Evolutionary conservation across 2,329 filamentous ascomycete species (phyloP).

Genomic region (Aspergillus versicolor): DNA sequence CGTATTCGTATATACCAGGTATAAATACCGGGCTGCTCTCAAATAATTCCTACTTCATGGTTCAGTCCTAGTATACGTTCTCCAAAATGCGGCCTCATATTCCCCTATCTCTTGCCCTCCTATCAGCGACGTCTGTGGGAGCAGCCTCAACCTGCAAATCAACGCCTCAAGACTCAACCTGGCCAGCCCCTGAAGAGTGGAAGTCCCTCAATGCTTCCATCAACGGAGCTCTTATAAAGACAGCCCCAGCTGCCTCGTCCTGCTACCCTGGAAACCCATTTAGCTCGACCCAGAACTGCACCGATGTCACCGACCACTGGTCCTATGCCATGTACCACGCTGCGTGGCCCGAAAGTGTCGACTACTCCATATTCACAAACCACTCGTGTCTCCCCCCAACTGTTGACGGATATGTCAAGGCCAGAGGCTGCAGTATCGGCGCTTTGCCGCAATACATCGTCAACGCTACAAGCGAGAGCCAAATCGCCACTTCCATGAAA

Average conservation of each 20-base stretch:
- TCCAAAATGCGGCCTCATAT: not conserved
- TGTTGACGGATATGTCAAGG: conserved; percentile 22
- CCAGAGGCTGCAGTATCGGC: conserved; percentile 28
- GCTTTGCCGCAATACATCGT: conserved; percentile 35
- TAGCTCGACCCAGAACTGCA: conserved; percentile 24
- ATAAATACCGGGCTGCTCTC: too few species aligned
- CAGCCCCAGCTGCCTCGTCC: conserved; percentile 28
- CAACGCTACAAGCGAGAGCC: conserved; percentile 29
- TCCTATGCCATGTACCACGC: conserved; percentile 29
- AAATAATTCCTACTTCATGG: too few species aligned
- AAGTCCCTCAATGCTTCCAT: conserved; percentile 21
- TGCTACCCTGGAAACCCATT: conserved; percentile 33
- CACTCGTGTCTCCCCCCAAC: conserved; percentile 34
- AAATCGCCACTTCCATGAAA: conserved; percentile 31
- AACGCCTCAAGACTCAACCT: conserved; percentile 15
- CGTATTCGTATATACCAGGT: too few species aligned
- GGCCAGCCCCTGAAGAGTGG: conserved; percentile 25
- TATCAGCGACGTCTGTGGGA: not conserved
- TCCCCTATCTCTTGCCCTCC: not conserved
- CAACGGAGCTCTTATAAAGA: conserved; percentile 22
- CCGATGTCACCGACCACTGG: conserved; percentile 28
- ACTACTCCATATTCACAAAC: conserved; percentile 31
- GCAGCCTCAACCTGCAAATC: conserved; percentile 14
- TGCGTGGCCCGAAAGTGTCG: conserved; percentile 31
- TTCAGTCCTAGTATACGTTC: too few species aligned